Evolutionary conservation across 1,284 basidiomycete species (phyloP).

Genomic region (Pyrrhoderma lamaoense): DNA sequence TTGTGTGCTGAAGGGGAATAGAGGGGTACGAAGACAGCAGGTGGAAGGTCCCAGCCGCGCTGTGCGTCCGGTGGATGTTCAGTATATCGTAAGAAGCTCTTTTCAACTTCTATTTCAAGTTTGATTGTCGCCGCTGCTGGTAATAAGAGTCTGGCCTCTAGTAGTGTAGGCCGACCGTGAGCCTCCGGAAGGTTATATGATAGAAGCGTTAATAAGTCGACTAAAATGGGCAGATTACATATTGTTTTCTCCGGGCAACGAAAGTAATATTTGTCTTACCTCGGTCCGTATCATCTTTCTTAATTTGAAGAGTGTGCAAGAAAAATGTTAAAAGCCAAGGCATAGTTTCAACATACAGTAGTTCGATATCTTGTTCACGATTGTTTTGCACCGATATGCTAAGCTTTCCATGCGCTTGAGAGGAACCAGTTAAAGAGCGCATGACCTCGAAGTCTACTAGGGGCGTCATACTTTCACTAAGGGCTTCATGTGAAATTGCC

Average conservation of each 20-base stretch:
- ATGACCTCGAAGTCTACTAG: conserved; percentile 52
- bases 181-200: conserved; percentile 63
- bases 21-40: conserved; percentile 56
- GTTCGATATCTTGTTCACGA: conserved; percentile 38
- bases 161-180: conserved; percentile 63
- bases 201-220: conserved; percentile 52
- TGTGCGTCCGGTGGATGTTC: conserved; percentile 96
- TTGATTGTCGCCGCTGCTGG: conserved; percentile 60
- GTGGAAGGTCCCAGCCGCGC: conserved; percentile 87
- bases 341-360: conserved; percentile 84
- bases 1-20: conserved; percentile 27
- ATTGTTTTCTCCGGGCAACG: conserved; percentile 3
- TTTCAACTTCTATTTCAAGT: conserved; percentile 71
- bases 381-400: conserved; percentile 67
- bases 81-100: conserved; percentile 87
- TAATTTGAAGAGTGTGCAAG: conserved; percentile 67
- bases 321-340: conserved; percentile 91
- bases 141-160: conserved; percentile 66
- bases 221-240: conserved; percentile 30
- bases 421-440: conserved; percentile 67
- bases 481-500: conserved; percentile 23
- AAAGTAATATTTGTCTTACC: conserved; percentile 32
- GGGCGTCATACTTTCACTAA: conserved; percentile 25
- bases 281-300: conserved; percentile 32
- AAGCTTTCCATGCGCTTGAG: conserved; percentile 72